phyloP scores from a whole-genome alignment of 768 basidiomycete genomes.

The Roridomyces roridus region DNA sequence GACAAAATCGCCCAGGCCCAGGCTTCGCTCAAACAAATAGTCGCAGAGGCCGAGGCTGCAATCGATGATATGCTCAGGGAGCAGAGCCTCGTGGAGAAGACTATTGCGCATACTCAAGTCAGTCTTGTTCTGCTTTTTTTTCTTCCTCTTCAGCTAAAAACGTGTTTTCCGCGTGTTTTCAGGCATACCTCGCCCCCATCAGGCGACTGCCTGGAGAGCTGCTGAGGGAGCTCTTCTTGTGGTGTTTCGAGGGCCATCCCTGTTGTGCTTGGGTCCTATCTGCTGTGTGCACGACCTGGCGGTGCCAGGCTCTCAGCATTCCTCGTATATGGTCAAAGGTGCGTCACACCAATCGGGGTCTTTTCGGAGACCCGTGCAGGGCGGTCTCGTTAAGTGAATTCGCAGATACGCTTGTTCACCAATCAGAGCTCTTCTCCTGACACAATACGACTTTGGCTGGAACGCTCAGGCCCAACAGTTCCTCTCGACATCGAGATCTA shows the following conservation, averaged over 20 bases:
- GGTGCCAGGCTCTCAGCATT: constrained; percentile 66
- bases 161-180: constrained; percentile 24
- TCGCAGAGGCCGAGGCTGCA: constrained; percentile 56
- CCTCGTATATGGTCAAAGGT: constrained; percentile 83
- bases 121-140: background rate
- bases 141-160: background rate
- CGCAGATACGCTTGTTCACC: constrained; percentile 76
- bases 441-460: constrained; percentile 82
- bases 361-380: constrained; percentile 10
- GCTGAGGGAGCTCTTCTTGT: constrained; percentile 74
- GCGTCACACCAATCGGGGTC: constrained; percentile 33
- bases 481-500: constrained; percentile 85
- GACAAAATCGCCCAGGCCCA: constrained; percentile 60
- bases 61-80: constrained; percentile 63
- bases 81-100: constrained; percentile 52
- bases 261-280: constrained; percentile 80
- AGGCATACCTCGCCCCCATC: constrained; percentile 77
- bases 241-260: constrained; percentile 72
- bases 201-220: constrained; percentile 74
- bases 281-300: constrained; percentile 72
- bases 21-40: constrained; percentile 60
- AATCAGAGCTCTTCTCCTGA: constrained; percentile 75
- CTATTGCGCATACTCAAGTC: constrained; percentile 46
- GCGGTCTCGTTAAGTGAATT: constrained; percentile 4
- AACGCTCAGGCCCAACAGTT: constrained; percentile 72